Evolutionary conservation across 2,329 filamentous ascomycete species (phyloP).

Genomic region (Verticillium klebahnii): DNA sequence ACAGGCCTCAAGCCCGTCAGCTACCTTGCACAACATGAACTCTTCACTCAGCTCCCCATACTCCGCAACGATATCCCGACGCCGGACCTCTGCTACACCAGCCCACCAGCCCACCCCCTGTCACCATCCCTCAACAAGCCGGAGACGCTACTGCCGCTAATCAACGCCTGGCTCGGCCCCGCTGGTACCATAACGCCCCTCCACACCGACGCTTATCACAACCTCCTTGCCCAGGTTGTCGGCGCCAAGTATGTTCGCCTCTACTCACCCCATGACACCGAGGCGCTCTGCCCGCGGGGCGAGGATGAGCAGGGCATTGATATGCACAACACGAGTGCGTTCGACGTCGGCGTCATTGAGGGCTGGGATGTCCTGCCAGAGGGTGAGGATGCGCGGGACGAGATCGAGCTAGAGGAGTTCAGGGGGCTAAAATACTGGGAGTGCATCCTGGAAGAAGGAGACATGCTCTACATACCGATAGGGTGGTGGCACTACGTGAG

Average conservation of each 20-base stretch:
- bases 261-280: constrained; percentile 64
- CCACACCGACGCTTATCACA: constrained; percentile 92
- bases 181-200: constrained; percentile 83
- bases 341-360: constrained; percentile 71
- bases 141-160: constrained; percentile 8
- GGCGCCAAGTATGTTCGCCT: constrained; percentile 89
- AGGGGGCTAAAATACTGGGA: constrained; percentile 63
- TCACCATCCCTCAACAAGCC: constrained; percentile 4
- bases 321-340: constrained; percentile 83
- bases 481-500: constrained; percentile 99
- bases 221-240: constrained; percentile 83
- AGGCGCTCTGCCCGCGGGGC: constrained; percentile 57
- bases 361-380: constrained; percentile 45
- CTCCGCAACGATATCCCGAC: constrained; percentile 71
- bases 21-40: constrained; percentile 89
- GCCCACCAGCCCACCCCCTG: constrained; percentile 55
- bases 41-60: constrained; percentile 76
- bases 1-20: constrained; percentile 39
- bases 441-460: constrained; percentile 72
- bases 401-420: constrained; percentile 44
- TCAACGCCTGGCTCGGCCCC: constrained; percentile 94
- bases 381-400: constrained; percentile 18
- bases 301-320: constrained; percentile 67
- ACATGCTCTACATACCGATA: constrained; percentile 82
- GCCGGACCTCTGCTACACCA: constrained; percentile 80